phyloP scores from a whole-genome alignment of 306 rosid genomes.

The Myrica gale region DNA sequence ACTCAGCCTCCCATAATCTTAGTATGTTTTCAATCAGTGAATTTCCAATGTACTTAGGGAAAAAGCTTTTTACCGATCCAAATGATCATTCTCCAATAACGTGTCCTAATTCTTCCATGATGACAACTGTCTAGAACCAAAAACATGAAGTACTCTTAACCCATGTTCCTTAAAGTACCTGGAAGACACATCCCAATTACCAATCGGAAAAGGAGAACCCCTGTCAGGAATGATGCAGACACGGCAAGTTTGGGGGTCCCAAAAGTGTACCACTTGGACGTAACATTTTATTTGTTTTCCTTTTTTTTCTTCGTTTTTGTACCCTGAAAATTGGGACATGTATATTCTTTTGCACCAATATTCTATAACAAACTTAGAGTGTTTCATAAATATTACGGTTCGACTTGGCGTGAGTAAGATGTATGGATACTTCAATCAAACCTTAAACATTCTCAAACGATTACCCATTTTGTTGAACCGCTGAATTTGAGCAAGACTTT shows the following conservation, averaged over 20 bases:
- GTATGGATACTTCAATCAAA: no score
- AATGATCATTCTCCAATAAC: background rate
- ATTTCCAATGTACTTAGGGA: background rate
- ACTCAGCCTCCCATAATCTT: no score
- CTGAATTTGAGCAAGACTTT: no score
- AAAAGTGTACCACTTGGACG: constrained; percentile 13
- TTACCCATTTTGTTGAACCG: no score
- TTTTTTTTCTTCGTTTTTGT: no score
- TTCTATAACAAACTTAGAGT: no score
- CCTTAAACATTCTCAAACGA: no score
- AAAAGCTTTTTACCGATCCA: background rate
- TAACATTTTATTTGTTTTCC: background rate
- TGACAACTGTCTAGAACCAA: constrained; percentile 16
- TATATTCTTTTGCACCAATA: no score
- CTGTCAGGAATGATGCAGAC: constrained; percentile 40
- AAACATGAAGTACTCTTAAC: constrained; percentile 15
- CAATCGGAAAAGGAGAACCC: constrained; percentile 6
- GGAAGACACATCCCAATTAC: constrained; percentile 18
- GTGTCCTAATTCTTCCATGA: background rate
- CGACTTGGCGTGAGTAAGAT: no score
- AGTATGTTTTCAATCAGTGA: no score
- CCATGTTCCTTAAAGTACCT: constrained; percentile 1
- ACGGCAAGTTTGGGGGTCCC: constrained; percentile 23
- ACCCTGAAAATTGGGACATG: no score
- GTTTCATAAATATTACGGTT: no score